Conservation (phyloP, 2,329 filamentous ascomycete genomes). For the Pestalotiopsis sp. region DNA sequence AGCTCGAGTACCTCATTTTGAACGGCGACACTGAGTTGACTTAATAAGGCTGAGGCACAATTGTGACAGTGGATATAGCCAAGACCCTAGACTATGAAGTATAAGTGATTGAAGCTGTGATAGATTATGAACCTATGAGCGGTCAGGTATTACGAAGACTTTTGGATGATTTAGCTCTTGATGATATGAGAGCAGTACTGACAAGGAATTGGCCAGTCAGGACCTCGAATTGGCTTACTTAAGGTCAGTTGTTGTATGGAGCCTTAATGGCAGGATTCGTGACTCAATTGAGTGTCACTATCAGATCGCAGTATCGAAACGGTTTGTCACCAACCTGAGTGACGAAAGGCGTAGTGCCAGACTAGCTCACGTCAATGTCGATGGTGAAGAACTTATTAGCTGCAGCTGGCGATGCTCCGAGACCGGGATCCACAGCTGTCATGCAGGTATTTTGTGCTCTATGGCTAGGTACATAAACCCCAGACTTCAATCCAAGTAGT, state of each 20-base stretch:
- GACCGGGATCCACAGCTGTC: constrained; percentile 7
- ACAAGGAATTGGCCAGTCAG: background rate
- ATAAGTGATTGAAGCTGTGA: background rate
- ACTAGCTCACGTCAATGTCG: background rate
- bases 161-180: background rate
- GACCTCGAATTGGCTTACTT: background rate
- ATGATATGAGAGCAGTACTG: background rate
- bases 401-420: constrained; percentile 12
- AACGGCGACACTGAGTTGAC: background rate
- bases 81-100: background rate
- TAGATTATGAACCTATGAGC: background rate
- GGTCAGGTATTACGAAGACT: constrained; percentile 6
- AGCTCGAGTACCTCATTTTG: constrained; percentile 28
- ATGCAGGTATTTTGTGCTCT: background rate
- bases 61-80: background rate
- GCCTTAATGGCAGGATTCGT: background rate
- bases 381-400: background rate
- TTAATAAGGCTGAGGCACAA: background rate
- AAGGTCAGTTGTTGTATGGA: background rate
- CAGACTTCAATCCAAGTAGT: too few species aligned
- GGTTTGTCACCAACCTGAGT: background rate
- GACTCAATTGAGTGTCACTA: constrained; percentile 4
- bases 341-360: background rate
- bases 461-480: background rate
- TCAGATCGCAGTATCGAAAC: background rate